Evolutionary conservation across 805 yeast genomes (phyloP).

Genomic region (Cyberlindnera mississippiensis): DNA sequence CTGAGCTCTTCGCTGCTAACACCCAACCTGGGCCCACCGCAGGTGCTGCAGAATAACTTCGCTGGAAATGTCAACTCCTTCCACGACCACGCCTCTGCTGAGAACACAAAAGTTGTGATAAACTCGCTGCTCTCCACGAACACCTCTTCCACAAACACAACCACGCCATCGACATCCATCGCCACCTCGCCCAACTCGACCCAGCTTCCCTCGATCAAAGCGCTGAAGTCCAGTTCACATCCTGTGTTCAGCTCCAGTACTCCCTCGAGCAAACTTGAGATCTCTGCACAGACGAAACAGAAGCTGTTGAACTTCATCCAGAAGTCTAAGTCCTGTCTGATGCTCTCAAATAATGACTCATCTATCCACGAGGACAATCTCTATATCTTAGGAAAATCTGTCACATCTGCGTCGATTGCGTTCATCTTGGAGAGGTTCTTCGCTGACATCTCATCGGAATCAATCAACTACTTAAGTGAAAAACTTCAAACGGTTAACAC

Average conservation of each 20-base stretch:
- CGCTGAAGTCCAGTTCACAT: background rate
- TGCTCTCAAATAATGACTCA: slow-evolving; percentile 32
- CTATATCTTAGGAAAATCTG: slow-evolving; percentile 53
- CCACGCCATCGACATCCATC: slow-evolving; percentile 12
- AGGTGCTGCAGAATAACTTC: slow-evolving; percentile 3
- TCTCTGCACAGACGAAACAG: slow-evolving; percentile 28
- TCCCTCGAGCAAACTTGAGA: slow-evolving; percentile 18
- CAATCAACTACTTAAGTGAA: slow-evolving; percentile 46
- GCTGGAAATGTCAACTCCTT: background rate
- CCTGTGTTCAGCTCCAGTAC: no score
- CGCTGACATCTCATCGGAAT: slow-evolving; percentile 47
- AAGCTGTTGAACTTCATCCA: slow-evolving; percentile 47
- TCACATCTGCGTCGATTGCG: slow-evolving; percentile 51
- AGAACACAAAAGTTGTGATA: slow-evolving; percentile 7
- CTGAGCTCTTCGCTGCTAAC: no score
- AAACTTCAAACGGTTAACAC: slow-evolving; percentile 41
- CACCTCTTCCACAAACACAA: slow-evolving; percentile 9
- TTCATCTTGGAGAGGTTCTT: slow-evolving; percentile 64
- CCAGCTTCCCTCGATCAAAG: slow-evolving; percentile 17
- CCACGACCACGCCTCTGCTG: no score
- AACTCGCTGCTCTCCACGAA: slow-evolving; percentile 11
- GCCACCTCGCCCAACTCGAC: slow-evolving; percentile 16
- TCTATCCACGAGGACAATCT: slow-evolving; percentile 39
- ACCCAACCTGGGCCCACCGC: slow-evolving; percentile 8
- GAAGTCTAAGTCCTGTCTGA: slow-evolving; percentile 59